Base-by-base conservation (phyloP, 192 early-diverging fungal species). In the Backusella macrospora region DNA sequence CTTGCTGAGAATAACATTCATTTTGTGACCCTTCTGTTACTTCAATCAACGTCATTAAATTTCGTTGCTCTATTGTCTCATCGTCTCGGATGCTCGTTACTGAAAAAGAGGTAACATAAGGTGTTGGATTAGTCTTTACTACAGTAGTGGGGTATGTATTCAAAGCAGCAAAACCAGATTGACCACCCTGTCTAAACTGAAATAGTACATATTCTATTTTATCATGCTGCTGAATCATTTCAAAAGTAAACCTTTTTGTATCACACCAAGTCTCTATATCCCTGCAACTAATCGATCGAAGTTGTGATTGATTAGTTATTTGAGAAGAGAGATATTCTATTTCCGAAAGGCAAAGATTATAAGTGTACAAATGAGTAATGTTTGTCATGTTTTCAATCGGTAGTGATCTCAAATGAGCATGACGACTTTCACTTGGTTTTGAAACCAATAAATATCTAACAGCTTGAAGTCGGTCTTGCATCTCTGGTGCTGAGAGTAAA, bases 181-280 rank as follows among this genome's bases (percentile, higher is more conserved):
- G 67, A 6, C 67, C 67, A 15, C 47, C 67, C 23, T 68, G 67
- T 8, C 42, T 16, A 46, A 68, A 68, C 44, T 68, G 42, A 15
- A 68, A 34, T 45, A 46, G 21, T 29, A 47, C 45, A 23, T 47
- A 3, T 2, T 46, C 23, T 68, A 68, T 45, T 43, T 68, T 21
- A 1, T 23, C 42, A 47, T 68, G 67, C 14, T 16, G 23, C 5
- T 68, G 44, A 26, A 68, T 34, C 12, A 34, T 23, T 34, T 68
- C 67, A 21, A 43, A 68, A 26, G 10, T 68, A 21, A 68, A 68
- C 34, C 67, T 45, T 26, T 68, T 45, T 44, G 67, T 68, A 21
- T 68, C 67, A 68, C 67, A 68, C 67, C 67, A 68, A 45, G 67
- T 68, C 23, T 68, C 67, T 9, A 68, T 68, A 16, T 68, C 23